Conservation (phyloP, 495 filamentous ascomycete species). For the Haplographium delicatum region DNA sequence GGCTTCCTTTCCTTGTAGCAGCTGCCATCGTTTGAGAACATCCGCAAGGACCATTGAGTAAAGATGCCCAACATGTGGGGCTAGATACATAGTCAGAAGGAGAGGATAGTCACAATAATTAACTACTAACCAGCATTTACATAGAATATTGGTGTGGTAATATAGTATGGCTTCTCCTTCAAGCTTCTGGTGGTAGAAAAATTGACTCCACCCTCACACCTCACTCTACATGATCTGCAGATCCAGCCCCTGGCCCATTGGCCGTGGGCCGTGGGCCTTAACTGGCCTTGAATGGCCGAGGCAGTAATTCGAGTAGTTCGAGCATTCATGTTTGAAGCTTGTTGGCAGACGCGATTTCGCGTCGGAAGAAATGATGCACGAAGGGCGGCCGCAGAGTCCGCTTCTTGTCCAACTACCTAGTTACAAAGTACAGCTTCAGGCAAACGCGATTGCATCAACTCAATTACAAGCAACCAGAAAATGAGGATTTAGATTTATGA, state of each 20-base stretch:
- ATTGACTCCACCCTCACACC: not conserved
- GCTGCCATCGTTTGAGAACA: slow-evolving; percentile 87
- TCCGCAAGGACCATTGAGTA: slow-evolving; percentile 91
- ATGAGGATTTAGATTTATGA: not conserved
- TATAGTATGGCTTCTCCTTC: slow-evolving; percentile 79
- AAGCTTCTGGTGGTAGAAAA: slow-evolving; percentile 12
- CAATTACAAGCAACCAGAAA: not conserved
- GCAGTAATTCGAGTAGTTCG: slow-evolving; percentile 3
- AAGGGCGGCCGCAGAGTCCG: slow-evolving; percentile 4
- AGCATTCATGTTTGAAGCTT: too few relatives aligned
- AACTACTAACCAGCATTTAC: slow-evolving; percentile 81
- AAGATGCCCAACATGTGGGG: slow-evolving; percentile 90
- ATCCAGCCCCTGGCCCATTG: slow-evolving; percentile 13
- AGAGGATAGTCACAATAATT: not conserved
- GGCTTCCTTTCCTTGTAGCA: slow-evolving; percentile 62
- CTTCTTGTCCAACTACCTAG: not conserved
- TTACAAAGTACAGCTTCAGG: not conserved
- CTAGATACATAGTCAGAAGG: slow-evolving; percentile 37
- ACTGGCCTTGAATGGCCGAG: slow-evolving; percentile 3
- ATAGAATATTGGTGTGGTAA: slow-evolving; percentile 97
- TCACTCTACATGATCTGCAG: slow-evolving; percentile 16
- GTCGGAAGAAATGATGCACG: too few relatives aligned
- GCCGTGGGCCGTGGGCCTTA: not conserved
- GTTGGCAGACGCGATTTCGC: too few relatives aligned
- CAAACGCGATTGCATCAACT: not conserved